These are phyloP conservation scores for Collybia sordida DNA, from an alignment of 768 basidiomycete genomes.

Conservation along the genomic window DNA sequence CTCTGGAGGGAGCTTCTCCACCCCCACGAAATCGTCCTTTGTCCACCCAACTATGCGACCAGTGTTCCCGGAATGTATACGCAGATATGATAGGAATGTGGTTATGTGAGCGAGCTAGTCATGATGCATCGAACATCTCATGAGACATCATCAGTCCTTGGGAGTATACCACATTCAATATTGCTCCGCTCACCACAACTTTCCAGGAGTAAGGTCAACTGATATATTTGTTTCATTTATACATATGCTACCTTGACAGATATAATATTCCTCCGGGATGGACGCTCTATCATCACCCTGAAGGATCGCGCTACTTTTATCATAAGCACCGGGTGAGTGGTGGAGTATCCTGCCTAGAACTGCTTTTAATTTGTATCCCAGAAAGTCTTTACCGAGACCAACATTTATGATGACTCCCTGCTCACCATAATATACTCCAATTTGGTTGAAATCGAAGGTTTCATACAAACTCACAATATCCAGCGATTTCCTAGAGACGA, in stretches of 20 bases:
- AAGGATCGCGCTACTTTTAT: conserved; percentile 61
- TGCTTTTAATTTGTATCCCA: conserved; percentile 15
- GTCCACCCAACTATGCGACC: conserved; percentile 15
- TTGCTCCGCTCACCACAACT: conserved; percentile 10
- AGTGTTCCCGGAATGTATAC: conserved; percentile 17
- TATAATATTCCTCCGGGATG: conserved; percentile 34
- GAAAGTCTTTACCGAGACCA: conserved; percentile 55
- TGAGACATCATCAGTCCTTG: conserved; percentile 12
- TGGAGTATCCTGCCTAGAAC: not conserved
- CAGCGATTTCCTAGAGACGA: conserved; percentile 34
- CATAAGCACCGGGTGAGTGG: conserved; percentile 40
- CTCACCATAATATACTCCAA: conserved; percentile 34
- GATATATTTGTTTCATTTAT: not conserved
- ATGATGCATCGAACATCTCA: not conserved
- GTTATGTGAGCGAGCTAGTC: conserved; percentile 20
- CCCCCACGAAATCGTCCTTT: not conserved
- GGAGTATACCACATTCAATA: conserved; percentile 8
- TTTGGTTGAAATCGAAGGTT: conserved; percentile 26
- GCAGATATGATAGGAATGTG: conserved; percentile 18
- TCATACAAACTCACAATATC: conserved; percentile 20
- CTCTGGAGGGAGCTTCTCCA: too few species aligned
- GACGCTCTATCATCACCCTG: conserved; percentile 52
- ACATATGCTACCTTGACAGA: too few species aligned
- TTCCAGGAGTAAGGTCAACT: conserved; percentile 6
- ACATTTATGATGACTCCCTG: conserved; percentile 41